Conservation (phyloP, 176 grass and related monocot genomes). For the Lolium rigidum region DNA sequence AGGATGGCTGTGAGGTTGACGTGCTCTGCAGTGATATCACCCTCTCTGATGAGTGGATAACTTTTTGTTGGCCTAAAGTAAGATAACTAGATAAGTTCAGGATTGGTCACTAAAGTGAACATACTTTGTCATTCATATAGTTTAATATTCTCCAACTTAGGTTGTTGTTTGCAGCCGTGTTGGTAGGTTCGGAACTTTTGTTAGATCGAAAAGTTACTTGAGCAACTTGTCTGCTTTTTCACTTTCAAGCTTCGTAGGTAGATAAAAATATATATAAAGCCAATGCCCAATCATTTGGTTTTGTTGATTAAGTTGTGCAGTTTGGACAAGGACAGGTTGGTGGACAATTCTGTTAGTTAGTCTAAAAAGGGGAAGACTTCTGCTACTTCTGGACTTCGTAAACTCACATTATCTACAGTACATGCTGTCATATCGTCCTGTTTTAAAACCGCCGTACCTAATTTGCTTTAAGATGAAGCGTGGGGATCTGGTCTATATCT, state of each 20-base stretch:
- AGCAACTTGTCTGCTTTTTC: constrained; percentile 5
- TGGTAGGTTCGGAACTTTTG: constrained; percentile 11
- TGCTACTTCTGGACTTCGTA: constrained; percentile 7
- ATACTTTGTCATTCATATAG: neutral
- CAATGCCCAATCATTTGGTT: constrained; percentile 17
- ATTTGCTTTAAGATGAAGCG: neutral
- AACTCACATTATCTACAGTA: neutral
- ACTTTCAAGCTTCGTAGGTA: neutral
- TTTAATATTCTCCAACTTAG: constrained; percentile 15
- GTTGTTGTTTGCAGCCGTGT: neutral
- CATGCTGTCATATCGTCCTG: neutral
- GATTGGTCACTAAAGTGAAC: neutral
- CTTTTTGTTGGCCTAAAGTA: neutral
- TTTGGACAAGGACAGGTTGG: constrained; percentile 17
- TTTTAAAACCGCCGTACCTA: neutral
- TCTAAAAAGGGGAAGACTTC: neutral
- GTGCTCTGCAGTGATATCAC: too few species aligned
- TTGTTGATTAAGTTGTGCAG: constrained; percentile 31
- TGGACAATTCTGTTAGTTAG: neutral
- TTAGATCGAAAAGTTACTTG: neutral
- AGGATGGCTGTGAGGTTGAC: too few species aligned
- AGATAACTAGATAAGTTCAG: neutral
- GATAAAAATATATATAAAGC: neutral
- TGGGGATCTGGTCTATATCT: constrained; percentile 8
- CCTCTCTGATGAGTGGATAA: neutral